Evolutionary conservation across 345 rosid genomes (phyloP).

Genomic region (Eucalyptus erythrocorys): DNA sequence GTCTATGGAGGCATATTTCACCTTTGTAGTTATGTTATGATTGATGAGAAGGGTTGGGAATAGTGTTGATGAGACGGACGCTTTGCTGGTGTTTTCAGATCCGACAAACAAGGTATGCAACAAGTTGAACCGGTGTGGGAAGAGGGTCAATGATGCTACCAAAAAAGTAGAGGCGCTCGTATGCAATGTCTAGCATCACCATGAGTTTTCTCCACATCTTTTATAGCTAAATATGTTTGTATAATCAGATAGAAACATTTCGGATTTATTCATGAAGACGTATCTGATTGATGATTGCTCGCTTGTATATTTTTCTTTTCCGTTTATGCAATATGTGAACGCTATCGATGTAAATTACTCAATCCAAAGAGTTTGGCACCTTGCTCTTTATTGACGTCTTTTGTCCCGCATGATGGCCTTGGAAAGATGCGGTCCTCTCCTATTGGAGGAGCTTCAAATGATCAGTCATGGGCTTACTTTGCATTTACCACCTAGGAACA

Average conservation of each 20-base stretch:
- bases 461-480: background rate
- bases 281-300: background rate
- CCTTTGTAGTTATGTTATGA: background rate
- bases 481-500: background rate
- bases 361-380: background rate
- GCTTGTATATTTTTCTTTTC: background rate
- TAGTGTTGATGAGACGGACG: background rate
- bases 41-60: background rate
- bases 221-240: no score
- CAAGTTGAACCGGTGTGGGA: no score
- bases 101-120: background rate
- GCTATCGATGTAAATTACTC: background rate
- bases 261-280: background rate
- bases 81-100: background rate
- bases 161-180: no score
- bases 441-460: background rate
- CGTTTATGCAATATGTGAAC: background rate
- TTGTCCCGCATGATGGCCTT: background rate
- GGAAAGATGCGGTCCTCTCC: background rate
- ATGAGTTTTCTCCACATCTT: no score
- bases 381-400: background rate
- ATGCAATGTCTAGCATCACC: no score
- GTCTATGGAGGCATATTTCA: background rate
- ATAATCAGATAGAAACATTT: no score
- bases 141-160: no score